phyloP scores from a whole-genome alignment of 768 basidiomycete genomes.

The Suillus ampliporus region DNA sequence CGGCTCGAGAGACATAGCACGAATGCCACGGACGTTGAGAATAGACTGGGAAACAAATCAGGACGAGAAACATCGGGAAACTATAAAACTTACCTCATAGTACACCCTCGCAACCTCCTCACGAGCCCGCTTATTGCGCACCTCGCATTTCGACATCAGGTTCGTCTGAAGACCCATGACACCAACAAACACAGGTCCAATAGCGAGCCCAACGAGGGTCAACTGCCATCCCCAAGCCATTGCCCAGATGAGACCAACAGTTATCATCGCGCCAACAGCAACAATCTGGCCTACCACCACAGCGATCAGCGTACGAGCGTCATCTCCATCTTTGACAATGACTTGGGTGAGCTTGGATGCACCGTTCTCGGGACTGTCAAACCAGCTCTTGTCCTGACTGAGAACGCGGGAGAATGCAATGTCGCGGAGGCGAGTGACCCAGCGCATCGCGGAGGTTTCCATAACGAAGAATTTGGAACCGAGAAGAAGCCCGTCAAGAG shows the following conservation, averaged over 20 bases:
- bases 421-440: slow-evolving; percentile 73
- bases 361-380: slow-evolving; percentile 70
- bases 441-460: slow-evolving; percentile 73
- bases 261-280: slow-evolving; percentile 82
- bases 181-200: slow-evolving; percentile 82
- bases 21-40: slow-evolving; percentile 83
- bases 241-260: slow-evolving; percentile 88
- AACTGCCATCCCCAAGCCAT: slow-evolving; percentile 89
- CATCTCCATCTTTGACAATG: slow-evolving; percentile 89
- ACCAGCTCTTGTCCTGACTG: slow-evolving; percentile 85
- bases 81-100: slow-evolving; percentile 68
- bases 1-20: slow-evolving; percentile 82
- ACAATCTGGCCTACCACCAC: slow-evolving; percentile 72
- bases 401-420: slow-evolving; percentile 64
- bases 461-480: slow-evolving; percentile 83
- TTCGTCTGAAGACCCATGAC: slow-evolving; percentile 77
- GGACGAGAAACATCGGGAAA: neutral
- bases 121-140: slow-evolving; percentile 81
- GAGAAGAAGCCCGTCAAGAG: slow-evolving; percentile 74
- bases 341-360: slow-evolving; percentile 70
- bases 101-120: slow-evolving; percentile 87
- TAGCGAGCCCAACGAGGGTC: slow-evolving; percentile 86
- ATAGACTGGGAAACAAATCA: slow-evolving; percentile 55
- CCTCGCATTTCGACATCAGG: slow-evolving; percentile 74
- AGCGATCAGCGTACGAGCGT: slow-evolving; percentile 78